Conservation (phyloP, 2,329 filamentous ascomycete species). For the Eurotiales sp. region DNA sequence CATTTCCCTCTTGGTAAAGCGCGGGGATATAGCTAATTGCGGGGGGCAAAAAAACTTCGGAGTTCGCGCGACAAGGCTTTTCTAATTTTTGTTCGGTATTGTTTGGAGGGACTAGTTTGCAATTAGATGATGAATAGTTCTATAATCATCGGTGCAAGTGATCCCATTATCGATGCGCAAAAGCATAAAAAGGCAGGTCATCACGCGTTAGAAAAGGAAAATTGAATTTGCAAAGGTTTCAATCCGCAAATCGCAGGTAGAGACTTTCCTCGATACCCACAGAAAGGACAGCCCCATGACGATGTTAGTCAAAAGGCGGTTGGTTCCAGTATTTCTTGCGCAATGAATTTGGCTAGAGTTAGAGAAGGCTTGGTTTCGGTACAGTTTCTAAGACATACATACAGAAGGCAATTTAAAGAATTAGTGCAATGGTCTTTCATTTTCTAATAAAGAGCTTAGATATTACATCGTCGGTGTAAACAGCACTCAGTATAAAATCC, state of each 20-base stretch:
- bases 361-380: too few relatives aligned
- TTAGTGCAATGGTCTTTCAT: not conserved
- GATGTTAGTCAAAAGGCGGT: not conserved
- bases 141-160: not conserved
- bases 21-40: conserved; percentile 1
- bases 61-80: not conserved
- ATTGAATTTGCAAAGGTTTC: not conserved
- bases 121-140: not conserved
- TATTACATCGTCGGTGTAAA: not conserved
- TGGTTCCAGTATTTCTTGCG: not conserved
- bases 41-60: not conserved
- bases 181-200: not conserved
- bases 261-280: not conserved
- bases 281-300: not conserved
- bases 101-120: not conserved
- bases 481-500: too few relatives aligned
- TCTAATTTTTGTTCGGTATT: not conserved
- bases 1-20: not conserved
- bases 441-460: not conserved
- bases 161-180: not conserved
- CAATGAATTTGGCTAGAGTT: not conserved
- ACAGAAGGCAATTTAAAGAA: not conserved
- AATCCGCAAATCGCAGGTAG: not conserved
- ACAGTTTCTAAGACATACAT: not conserved
- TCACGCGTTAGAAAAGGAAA: not conserved